Base-by-base conservation (phyloP, 2,329 filamentous ascomycete species). In the Aspergillus sp. region DNA sequence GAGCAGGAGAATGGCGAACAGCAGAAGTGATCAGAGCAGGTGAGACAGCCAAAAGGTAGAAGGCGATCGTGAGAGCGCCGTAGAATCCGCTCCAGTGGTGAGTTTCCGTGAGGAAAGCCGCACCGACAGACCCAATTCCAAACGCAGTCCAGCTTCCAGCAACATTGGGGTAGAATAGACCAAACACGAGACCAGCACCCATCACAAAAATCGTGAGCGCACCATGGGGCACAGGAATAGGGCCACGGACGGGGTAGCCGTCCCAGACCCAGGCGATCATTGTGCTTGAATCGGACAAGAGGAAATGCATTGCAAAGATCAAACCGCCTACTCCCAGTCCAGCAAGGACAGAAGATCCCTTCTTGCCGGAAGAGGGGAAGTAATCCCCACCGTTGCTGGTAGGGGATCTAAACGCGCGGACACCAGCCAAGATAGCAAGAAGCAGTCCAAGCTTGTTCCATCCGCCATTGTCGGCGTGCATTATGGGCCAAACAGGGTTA, bases 211-310 rank as follows among this genome's bases (percentile, higher is more conserved):
- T 85, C 2, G 92, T 97, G 72, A 89, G 85, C 67, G 90, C 91
- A 54, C 93, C 95, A 68, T 98, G 92, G n/a, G 92, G 91, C 48
- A 88, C 91, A 60, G 92, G 86, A 50, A 95, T 85, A 2, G 95
- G 95, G 6, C 95, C 95, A 50, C 90, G 87, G 41, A 98, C 85
- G 14, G 95, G 95, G 68, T 90, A 99, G 6, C 95, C 95, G 66
- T 97, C 92, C 95, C 95, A 99, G 3, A 91, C 91, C 95, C 95
- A 99, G 15, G 93, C 83, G 57, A 98, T 97, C 92, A 99, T 98
- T 54, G 95, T 99, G 79, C 95, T 98, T 0, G 93, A 96, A 72
- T 99, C 95, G 0, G 95, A 97, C 11, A 99, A 83, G 9, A 99
- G 81, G 1, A 93, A 97, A 72, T 98, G 95, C 69, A 98, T 82